Evolutionary conservation across 1,284 basidiomycete species (phyloP).

Genomic region (Ustilago nuda): DNA sequence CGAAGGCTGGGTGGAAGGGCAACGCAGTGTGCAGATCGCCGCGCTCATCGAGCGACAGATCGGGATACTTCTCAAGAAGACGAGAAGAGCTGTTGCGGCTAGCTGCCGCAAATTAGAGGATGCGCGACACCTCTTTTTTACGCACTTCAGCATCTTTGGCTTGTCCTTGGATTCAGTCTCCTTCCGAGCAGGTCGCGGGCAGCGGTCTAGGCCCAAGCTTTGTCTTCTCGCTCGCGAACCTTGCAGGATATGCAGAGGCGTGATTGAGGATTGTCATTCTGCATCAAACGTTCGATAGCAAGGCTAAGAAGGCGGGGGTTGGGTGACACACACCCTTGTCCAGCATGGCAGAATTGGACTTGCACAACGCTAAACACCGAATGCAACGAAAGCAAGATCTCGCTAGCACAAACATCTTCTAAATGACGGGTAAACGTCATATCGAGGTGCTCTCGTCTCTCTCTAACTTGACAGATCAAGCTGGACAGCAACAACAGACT

Average conservation of each 20-base stretch:
- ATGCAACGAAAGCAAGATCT: neutral
- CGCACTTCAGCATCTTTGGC: neutral
- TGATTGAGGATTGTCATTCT: neutral
- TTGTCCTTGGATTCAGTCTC: neutral
- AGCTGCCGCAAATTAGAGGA: neutral
- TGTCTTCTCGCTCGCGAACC: neutral
- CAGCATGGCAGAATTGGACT: neutral
- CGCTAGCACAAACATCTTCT: neutral
- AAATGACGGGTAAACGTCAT: neutral
- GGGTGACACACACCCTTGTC: neutral
- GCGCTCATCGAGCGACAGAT: neutral
- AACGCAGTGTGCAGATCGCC: too few species aligned
- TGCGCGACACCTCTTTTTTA: conserved; percentile 1
- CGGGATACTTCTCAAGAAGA: neutral
- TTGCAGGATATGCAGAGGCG: neutral
- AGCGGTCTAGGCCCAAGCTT: neutral
- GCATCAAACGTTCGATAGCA: neutral
- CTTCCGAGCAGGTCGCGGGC: neutral
- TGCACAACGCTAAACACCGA: neutral
- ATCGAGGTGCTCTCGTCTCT: neutral
- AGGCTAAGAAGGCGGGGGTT: neutral
- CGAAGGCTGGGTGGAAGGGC: too few species aligned
- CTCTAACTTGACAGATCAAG: neutral
- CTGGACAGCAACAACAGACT: neutral
- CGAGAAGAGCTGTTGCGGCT: neutral